Percentiles rank a stretch among this genome's conserved stretches.
Evolutionary conservation across 805 yeast species (phyloP).

Genomic region (Wickerhamomyces bovis): DNA sequence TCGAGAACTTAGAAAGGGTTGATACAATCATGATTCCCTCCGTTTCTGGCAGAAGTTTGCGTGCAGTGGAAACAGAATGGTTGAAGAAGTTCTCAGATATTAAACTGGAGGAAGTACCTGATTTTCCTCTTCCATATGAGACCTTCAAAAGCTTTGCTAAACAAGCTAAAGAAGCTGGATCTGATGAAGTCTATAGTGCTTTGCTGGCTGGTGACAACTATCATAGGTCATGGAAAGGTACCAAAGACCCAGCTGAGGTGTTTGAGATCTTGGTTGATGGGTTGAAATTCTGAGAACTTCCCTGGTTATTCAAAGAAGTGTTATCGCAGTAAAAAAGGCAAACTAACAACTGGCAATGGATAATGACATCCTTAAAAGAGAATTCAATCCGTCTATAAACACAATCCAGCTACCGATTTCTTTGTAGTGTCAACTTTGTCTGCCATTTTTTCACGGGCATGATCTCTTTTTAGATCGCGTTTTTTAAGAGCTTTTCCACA

Average conservation of each 20-base stretch:
- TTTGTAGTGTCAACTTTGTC: neutral
- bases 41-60: constrained; percentile 21
- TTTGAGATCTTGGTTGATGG: constrained; percentile 6
- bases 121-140: constrained; percentile 24
- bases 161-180: constrained; percentile 1
- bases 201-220: constrained; percentile 16
- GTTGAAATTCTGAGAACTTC: constrained; percentile 1
- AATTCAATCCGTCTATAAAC: too few relatives aligned
- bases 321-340: too few relatives aligned
- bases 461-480: neutral
- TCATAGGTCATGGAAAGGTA: constrained; percentile 13
- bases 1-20: constrained; percentile 4
- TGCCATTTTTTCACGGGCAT: neutral
- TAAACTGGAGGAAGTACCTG: constrained; percentile 10
- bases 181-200: constrained; percentile 5
- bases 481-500: neutral
- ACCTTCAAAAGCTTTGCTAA: constrained; percentile 14
- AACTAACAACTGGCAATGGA: too few relatives aligned
- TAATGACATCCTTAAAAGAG: too few relatives aligned
- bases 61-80: constrained; percentile 22
- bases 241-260: constrained; percentile 11
- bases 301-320: too few relatives aligned
- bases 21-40: constrained; percentile 25
- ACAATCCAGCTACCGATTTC: too few relatives aligned
- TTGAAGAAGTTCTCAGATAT: constrained; percentile 10